Percentiles rank a stretch among this genome's conserved stretches.
Conservation (phyloP, 306 rosid species). For the Amphicarpaea edgeworthii region DNA sequence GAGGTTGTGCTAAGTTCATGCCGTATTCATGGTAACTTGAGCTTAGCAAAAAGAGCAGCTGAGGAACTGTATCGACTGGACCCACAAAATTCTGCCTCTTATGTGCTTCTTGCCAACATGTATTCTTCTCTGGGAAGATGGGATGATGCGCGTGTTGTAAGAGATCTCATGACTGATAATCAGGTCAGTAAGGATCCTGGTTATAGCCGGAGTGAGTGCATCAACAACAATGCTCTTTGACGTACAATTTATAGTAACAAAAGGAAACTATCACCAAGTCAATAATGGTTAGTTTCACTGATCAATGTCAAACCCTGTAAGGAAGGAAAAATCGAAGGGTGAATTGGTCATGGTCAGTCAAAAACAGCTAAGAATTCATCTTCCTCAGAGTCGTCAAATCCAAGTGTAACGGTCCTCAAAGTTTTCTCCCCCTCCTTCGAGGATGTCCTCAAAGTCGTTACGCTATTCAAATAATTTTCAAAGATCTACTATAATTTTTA, state of each 20-base stretch:
- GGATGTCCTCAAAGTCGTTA: no score
- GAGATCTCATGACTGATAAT: constrained; percentile 71
- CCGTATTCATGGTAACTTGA: constrained; percentile 68
- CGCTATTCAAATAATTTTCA: no score
- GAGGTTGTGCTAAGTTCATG: constrained; percentile 86
- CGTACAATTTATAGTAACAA: neutral
- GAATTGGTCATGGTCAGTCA: no score
- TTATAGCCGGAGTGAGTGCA: constrained; percentile 73
- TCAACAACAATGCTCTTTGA: constrained; percentile 29
- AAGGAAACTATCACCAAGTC: constrained; percentile 28
- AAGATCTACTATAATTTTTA: no score
- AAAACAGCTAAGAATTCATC: no score
- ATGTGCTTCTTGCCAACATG: constrained; percentile 80
- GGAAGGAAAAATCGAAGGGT: no score
- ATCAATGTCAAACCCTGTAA: neutral
- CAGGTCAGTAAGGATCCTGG: constrained; percentile 71
- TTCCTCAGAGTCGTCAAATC: no score
- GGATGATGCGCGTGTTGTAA: constrained; percentile 74
- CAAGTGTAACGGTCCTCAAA: no score
- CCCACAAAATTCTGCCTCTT: constrained; percentile 66
- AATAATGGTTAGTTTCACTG: neutral
- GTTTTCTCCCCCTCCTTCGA: no score
- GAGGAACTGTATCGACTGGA: constrained; percentile 69
- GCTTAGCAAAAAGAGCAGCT: constrained; percentile 73
- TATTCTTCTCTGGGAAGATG: constrained; percentile 86